Base-by-base conservation (phyloP, 1,284 basidiomycete species). In the Cystobasidium sp. region DNA sequence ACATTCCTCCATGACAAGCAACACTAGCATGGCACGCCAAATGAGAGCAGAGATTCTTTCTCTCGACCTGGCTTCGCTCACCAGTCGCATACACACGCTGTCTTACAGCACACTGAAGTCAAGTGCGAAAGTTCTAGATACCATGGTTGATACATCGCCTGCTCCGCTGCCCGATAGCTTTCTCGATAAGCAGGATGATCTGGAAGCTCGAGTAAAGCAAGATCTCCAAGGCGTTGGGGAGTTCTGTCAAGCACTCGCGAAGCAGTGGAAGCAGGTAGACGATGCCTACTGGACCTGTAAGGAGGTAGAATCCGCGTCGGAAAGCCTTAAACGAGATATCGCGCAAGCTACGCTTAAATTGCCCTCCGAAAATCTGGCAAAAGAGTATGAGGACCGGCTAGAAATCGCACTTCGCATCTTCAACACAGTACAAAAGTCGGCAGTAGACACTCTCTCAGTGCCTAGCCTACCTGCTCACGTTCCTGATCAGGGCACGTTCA, bases 181-280 rank as follows among this genome's bases (percentile, higher is more conserved):
- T 44, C 66, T 80, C 31, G 79, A 80, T 61, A 66, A 58, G 44
- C 79, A 80, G 31, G 79, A 80, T 39, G 49, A 67, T 0, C 49
- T 80, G n/a, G 79, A 80, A 58, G 71, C 67, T 3, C 46, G 43
- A 1, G 41, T 67, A 12, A 43, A 51, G 18, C 41, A 12, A n/a
- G 56, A 56, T 43, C 41, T 75, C 10, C 44, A 49, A 3, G 77
- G 77, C 0, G 6, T 77, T 7, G 31, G 22, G 2, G 44, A 22
- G 0, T 77, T 77, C 31, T 55, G 68, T 14, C 64, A 55, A 0
- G 59, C 37, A 8, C 22, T 76, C 31, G 41, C 59, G 22, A 41
- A 49, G 18, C 69, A 74, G 56, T 73, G 74, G 75, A 53, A n/a
- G 14, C 41, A 24, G 8, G 69, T 56, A 0, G 78, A 78, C 53